Evolutionary conservation across 2,329 filamentous ascomycete genomes (phyloP).

Genomic region (Sporothrix mexicana): DNA sequence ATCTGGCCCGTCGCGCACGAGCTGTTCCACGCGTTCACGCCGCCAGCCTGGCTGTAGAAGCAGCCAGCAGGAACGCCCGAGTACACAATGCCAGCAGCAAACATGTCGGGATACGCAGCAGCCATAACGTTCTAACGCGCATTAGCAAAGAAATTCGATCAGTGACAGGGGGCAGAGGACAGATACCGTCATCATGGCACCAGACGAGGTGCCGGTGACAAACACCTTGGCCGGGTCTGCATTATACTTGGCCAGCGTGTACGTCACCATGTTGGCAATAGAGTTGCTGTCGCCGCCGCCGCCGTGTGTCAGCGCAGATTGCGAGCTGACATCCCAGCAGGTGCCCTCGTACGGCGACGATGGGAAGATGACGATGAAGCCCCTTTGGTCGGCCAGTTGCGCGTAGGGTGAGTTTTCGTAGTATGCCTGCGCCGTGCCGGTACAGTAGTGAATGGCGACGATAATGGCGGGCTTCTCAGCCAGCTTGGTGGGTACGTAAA

Average conservation of each 20-base stretch:
- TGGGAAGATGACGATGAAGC: conserved; percentile 61
- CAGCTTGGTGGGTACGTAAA: conserved; percentile 49
- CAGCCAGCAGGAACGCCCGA: conserved; percentile 54
- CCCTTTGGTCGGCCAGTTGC: conserved; percentile 49
- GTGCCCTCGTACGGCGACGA: conserved; percentile 56
- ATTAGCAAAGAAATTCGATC: background rate
- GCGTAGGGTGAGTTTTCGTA: conserved; percentile 57
- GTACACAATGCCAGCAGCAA: conserved; percentile 53
- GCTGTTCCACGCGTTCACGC: conserved; percentile 56
- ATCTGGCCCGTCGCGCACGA: conserved; percentile 56
- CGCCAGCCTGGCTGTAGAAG: conserved; percentile 49
- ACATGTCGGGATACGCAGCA: conserved; percentile 55
- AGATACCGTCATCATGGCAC: conserved; percentile 55
- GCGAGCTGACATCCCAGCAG: conserved; percentile 65
- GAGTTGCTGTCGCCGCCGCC: conserved; percentile 62
- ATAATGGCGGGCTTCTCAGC: conserved; percentile 53
- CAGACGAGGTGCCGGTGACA: conserved; percentile 57
- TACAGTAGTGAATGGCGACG: conserved; percentile 62
- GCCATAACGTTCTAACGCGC: conserved; percentile 50
- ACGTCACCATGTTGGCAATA: conserved; percentile 65
- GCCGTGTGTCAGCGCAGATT: conserved; percentile 57
- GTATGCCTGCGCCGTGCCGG: conserved; percentile 56
- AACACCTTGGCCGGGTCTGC: conserved; percentile 59
- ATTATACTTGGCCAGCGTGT: conserved; percentile 58
- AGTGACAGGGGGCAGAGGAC: background rate